These are phyloP conservation scores for Raddia guianensis DNA, from an alignment of 176 grass and related monocot genomes.

Conservation along the genomic window DNA sequence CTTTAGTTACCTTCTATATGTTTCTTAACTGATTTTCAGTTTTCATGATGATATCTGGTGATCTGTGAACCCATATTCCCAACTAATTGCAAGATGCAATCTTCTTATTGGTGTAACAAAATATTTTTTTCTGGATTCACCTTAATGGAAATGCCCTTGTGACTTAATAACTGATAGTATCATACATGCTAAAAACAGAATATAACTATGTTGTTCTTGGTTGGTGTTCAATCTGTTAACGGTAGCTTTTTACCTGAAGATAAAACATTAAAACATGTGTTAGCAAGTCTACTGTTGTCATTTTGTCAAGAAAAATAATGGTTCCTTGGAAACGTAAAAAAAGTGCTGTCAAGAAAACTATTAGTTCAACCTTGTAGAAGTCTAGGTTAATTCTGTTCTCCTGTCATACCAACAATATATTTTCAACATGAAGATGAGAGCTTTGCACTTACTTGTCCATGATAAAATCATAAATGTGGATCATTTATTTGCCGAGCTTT, in stretches of 20 bases:
- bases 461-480: neutral
- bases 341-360: slow-evolving; percentile 4
- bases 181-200: slow-evolving; percentile 3
- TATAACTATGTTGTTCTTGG: neutral
- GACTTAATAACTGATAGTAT: neutral
- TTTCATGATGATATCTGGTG: slow-evolving; percentile 12
- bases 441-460: neutral
- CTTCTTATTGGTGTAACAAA: neutral
- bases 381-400: neutral
- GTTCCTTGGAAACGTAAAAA: neutral
- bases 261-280: slow-evolving; percentile 10
- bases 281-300: neutral
- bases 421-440: neutral
- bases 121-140: neutral
- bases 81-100: slow-evolving; percentile 16
- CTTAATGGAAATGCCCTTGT: neutral
- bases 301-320: slow-evolving; percentile 8
- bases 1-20: slow-evolving; percentile 12
- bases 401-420: slow-evolving; percentile 2
- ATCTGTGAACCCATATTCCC: neutral
- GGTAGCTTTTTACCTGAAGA: neutral
- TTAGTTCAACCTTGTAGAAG: neutral
- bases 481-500: neutral
- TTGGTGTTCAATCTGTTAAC: slow-evolving; percentile 1
- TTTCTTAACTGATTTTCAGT: neutral